Evolutionary conservation across 31 red algal genomes (phyloP).

Genomic region (Endocladia muricata): DNA sequence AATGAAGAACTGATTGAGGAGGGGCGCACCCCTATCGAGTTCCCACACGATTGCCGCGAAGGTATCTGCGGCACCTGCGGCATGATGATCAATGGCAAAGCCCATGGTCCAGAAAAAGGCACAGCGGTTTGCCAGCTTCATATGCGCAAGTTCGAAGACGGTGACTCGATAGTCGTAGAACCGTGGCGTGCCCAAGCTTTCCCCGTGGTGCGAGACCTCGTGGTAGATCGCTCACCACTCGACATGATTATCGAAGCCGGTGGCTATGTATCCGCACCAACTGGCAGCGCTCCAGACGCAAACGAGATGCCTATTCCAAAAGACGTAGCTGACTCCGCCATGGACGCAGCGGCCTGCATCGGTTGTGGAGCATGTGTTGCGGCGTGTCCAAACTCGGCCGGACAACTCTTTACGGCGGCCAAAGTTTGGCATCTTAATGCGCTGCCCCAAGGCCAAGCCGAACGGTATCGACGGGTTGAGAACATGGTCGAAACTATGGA

Average conservation of each 20-base stretch:
- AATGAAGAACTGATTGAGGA: background rate
- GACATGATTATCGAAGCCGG: constrained; percentile 3
- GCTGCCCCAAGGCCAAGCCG: constrained; percentile 18
- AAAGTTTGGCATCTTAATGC: constrained; percentile 3
- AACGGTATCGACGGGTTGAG: background rate
- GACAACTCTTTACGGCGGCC: background rate
- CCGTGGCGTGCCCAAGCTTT: constrained; percentile 16
- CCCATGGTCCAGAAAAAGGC: background rate
- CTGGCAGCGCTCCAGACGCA: constrained; percentile 13
- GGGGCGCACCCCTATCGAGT: constrained; percentile 3
- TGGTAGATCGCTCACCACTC: constrained; percentile 6
- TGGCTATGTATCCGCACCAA: constrained; percentile 2
- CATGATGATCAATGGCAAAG: constrained; percentile 9
- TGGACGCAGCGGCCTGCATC: constrained; percentile 16
- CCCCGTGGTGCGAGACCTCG: constrained; percentile 9
- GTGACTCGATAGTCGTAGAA: constrained; percentile 2
- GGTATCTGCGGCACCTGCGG: constrained; percentile 12
- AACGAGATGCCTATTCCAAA: constrained; percentile 8
- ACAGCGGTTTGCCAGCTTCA: constrained; percentile 21
- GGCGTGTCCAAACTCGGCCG: constrained; percentile 2
- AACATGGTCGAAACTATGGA: background rate
- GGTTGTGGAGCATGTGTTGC: constrained; percentile 23
- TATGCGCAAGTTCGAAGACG: constrained; percentile 26
- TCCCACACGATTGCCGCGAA: constrained; percentile 24
- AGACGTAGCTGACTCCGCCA: background rate